Conservation (phyloP, 768 basidiomycete species). For the Lactarius sanguifluus region DNA sequence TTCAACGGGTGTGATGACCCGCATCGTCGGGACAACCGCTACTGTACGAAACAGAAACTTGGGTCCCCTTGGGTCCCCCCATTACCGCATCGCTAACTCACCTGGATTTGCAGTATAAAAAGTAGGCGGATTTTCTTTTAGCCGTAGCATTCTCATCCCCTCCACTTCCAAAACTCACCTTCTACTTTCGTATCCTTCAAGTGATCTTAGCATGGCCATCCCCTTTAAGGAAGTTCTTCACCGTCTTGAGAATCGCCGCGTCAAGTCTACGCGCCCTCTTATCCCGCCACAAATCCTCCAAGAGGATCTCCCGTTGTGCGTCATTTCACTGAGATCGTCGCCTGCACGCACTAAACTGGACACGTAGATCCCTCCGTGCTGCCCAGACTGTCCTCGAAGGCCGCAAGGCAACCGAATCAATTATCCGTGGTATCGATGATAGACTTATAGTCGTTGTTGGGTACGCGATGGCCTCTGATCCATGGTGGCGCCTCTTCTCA, state of each 20-base stretch:
- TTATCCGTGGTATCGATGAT: constrained; percentile 86
- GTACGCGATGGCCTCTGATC: constrained; percentile 42
- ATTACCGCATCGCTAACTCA: background rate
- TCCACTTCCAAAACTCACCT: constrained; percentile 7
- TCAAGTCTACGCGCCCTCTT: constrained; percentile 82
- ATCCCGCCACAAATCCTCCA: constrained; percentile 94
- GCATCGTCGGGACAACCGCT: background rate
- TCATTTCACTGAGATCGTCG: constrained; percentile 27
- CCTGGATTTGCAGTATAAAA: constrained; percentile 11
- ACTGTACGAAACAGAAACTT: no score
- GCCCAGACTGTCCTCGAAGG: constrained; percentile 91
- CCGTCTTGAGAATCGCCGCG: constrained; percentile 83
- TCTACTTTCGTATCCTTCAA: constrained; percentile 31
- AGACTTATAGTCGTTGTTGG: constrained; percentile 90
- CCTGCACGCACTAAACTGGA: constrained; percentile 22
- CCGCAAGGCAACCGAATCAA: constrained; percentile 70
- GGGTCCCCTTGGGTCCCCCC: background rate
- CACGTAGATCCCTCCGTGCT: constrained; percentile 63
- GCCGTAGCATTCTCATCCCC: constrained; percentile 8
- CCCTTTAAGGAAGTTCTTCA: constrained; percentile 76
- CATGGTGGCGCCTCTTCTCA: constrained; percentile 7
- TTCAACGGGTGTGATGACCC: background rate
- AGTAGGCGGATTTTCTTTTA: constrained; percentile 23
- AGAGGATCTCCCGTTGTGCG: constrained; percentile 88
- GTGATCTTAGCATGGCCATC: constrained; percentile 64